Evolutionary conservation across 345 rosid genomes (phyloP).

Genomic region (Reutealis trisperma): DNA sequence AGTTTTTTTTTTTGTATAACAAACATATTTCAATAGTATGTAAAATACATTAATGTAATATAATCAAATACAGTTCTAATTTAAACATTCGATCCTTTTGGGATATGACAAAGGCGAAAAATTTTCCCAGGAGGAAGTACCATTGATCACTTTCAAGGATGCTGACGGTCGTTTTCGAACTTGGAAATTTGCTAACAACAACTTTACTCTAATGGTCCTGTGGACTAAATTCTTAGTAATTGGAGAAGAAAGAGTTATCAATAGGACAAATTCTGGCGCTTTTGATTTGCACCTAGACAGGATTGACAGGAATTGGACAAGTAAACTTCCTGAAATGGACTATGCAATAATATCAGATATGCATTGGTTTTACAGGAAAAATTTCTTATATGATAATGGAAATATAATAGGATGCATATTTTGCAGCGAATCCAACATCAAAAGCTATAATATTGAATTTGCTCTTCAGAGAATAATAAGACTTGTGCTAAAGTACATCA

Average conservation of each 20-base stretch:
- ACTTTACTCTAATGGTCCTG: slow-evolving; percentile 60
- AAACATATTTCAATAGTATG: too few species aligned
- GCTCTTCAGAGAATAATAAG: slow-evolving; percentile 33
- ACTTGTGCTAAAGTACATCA: slow-evolving; percentile 45
- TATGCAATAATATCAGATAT: slow-evolving; percentile 59
- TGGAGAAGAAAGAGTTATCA: slow-evolving; percentile 50
- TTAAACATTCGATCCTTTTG: too few species aligned
- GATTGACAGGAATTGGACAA: slow-evolving; percentile 56
- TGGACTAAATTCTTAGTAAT: slow-evolving; percentile 67
- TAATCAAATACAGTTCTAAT: too few species aligned
- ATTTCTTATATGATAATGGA: slow-evolving; percentile 45
- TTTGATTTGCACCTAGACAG: slow-evolving; percentile 47
- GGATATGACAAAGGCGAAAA: not conserved
- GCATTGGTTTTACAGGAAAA: slow-evolving; percentile 78
- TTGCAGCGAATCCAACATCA: slow-evolving; percentile 54
- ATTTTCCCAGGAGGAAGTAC: slow-evolving; percentile 61
- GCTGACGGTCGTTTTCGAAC: slow-evolving; percentile 54
- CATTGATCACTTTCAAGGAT: slow-evolving; percentile 50
- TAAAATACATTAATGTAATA: too few species aligned
- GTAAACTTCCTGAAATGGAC: slow-evolving; percentile 45
- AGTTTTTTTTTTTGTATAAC: not conserved
- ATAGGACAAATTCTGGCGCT: slow-evolving; percentile 46
- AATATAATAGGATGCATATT: slow-evolving; percentile 58
- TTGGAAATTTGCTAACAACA: slow-evolving; percentile 70
- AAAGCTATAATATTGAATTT: slow-evolving; percentile 37